These are phyloP conservation scores for Lasiodiplodia gonubiensis DNA, from an alignment of 2,329 filamentous ascomycete species.

Conservation along the genomic window DNA sequence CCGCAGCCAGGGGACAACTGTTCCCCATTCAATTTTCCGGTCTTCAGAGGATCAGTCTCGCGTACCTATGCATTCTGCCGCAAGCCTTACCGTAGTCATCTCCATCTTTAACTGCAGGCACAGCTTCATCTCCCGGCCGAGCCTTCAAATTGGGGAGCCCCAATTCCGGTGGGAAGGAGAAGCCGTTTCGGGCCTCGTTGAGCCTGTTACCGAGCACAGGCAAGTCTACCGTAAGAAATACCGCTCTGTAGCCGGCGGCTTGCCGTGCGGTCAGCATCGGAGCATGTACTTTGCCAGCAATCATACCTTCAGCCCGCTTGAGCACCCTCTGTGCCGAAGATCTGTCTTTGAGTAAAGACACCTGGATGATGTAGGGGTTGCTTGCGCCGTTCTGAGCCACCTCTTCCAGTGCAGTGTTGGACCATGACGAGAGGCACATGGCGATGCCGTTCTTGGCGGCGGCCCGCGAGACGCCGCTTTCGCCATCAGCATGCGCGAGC, in stretches of 20 bases:
- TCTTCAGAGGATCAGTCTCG: slow-evolving; percentile 27
- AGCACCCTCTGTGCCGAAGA: slow-evolving; percentile 50
- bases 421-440: slow-evolving; percentile 68
- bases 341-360: slow-evolving; percentile 60
- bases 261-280: no score
- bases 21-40: slow-evolving; percentile 52
- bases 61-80: no score
- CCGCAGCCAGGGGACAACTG: slow-evolving; percentile 56
- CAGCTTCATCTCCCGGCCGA: slow-evolving; percentile 29
- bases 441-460: slow-evolving; percentile 65
- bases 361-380: slow-evolving; percentile 60
- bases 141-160: slow-evolving; percentile 52
- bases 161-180: slow-evolving; percentile 53
- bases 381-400: slow-evolving; percentile 54
- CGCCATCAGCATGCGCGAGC: slow-evolving; percentile 68
- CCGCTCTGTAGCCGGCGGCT: slow-evolving; percentile 56
- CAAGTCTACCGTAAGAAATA: slow-evolving; percentile 62
- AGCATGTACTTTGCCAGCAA: no score
- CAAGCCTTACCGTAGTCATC: slow-evolving; percentile 8
- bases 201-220: slow-evolving; percentile 60
- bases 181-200: slow-evolving; percentile 61
- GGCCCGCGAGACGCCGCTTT: slow-evolving; percentile 64
- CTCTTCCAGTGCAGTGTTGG: slow-evolving; percentile 66
- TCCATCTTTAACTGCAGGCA: slow-evolving; percentile 27
- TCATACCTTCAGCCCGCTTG: slow-evolving; percentile 51